Evolutionary conservation across 768 basidiomycete species (phyloP), one percentile per base, ranked within the genome.

Genomic region (Boletellus ananas): DNA sequence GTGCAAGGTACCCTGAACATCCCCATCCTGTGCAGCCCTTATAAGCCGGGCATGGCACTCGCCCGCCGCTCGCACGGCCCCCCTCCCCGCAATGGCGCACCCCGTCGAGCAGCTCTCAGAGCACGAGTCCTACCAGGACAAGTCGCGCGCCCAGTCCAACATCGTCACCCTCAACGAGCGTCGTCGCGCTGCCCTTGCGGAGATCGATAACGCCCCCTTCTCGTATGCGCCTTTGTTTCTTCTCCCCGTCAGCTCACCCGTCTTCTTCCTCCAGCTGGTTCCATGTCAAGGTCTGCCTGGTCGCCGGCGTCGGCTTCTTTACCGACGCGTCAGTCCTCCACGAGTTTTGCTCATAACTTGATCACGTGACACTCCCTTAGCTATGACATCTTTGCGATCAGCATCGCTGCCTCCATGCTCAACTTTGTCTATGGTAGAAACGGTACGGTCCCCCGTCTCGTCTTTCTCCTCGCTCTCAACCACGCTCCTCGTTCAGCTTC

Each of bases 361-460:
- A 13, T 27, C 44, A 21, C 27, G 17, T 51, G 34, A 62, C 47
- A 10, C 14, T 39, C 23, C 34, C 6, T 16, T 7, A 68, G 66
- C 25, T 90, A 90, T 60, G 90, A 92, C 54, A 85, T 94, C 52
- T 96, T 94, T 61, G 87, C 90, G 7, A 94, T 94, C 71, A 90
- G 85, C 67, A 88, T 94, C 39, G 90, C 81, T 0, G 81, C 87
- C 0, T 74, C 75, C 0, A 94, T 94, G 90, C 70, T 95, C 49
- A 89, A 85, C 21, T 89, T 85, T 60, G 83, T 93, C 49, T 94
- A 94, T 46, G 80, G 81, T 39, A 47, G 64, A 14, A 47, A 37
- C 4, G 53, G 58, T 57, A 27, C 20, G n/a, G 43, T 34, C n/a
- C 1, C 53, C 18, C 7, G 1, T 35, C 27, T 0, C 34, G 9